A percentile compares a stretch with the other conserved stretches of the same genome.
phyloP scores from a whole-genome alignment of 805 yeast genomes.

The Ogataea pilisensis region DNA sequence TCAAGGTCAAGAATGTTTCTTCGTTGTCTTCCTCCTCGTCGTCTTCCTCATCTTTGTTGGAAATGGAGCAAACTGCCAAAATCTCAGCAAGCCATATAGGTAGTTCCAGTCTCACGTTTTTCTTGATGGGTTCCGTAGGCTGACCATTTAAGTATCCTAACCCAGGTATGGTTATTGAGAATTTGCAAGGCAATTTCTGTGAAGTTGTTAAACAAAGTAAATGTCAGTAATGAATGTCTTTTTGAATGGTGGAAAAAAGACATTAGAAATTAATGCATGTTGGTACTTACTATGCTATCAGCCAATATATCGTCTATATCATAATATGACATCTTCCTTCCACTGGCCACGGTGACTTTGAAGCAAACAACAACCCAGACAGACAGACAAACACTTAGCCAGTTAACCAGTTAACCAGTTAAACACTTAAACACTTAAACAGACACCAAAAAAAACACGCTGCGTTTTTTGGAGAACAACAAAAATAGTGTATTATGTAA shows the following conservation, averaged over 20 bases:
- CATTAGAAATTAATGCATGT: slow-evolving; percentile 3
- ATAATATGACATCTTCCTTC: slow-evolving; percentile 43
- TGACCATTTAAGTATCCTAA: slow-evolving; percentile 84
- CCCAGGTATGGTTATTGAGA: slow-evolving; percentile 76
- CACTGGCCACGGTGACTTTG: too few relatives aligned
- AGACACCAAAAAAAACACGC: too few relatives aligned
- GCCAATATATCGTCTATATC: slow-evolving; percentile 75
- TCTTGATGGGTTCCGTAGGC: slow-evolving; percentile 56
- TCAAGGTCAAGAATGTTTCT: slow-evolving; percentile 58
- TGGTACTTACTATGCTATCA: slow-evolving; percentile 45
- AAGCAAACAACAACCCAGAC: neutral
- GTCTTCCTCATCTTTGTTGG: slow-evolving; percentile 27
- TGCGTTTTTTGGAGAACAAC: too few relatives aligned
- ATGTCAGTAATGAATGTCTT: slow-evolving; percentile 1
- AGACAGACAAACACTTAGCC: too few relatives aligned
- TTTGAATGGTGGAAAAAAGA: too few relatives aligned
- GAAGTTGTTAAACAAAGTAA: neutral
- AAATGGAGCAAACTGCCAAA: slow-evolving; percentile 55
- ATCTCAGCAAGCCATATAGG: slow-evolving; percentile 89
- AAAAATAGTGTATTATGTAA: too few relatives aligned
- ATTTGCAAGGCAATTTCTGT: slow-evolving; percentile 71
- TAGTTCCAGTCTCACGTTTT: slow-evolving; percentile 64
- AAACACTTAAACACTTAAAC: too few relatives aligned
- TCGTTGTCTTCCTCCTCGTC: slow-evolving; percentile 31
- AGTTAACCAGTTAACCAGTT: too few relatives aligned